phyloP scores from a whole-genome alignment of 495 filamentous ascomycete species.

The Lophiotrema nucula region DNA sequence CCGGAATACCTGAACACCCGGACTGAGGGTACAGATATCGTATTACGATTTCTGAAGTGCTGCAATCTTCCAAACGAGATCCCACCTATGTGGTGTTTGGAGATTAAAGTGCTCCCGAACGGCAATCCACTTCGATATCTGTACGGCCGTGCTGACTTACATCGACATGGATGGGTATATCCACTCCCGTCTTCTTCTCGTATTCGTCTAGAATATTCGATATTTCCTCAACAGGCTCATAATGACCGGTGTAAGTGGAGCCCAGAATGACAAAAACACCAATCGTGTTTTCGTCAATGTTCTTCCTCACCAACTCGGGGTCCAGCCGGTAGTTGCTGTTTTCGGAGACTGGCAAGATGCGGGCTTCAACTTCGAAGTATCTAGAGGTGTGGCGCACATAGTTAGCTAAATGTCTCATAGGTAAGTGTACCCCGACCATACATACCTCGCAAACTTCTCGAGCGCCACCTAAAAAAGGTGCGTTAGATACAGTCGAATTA shows the following conservation, averaged over 20 bases:
- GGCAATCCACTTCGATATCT: too few species aligned
- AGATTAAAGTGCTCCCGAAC: too few species aligned
- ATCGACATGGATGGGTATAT: conserved; percentile 76
- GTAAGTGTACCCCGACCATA: too few species aligned
- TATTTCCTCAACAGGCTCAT: conserved; percentile 70
- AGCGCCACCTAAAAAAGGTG: conserved; percentile 53
- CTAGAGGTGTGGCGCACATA: too few species aligned
- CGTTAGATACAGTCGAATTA: not conserved
- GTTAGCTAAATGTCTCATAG: too few species aligned
- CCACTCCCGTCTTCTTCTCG: conserved; percentile 59
- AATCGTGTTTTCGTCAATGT: conserved; percentile 76
- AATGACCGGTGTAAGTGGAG: conserved; percentile 74
- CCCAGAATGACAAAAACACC: conserved; percentile 75
- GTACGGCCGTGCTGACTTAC: too few species aligned
- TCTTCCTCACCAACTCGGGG: conserved; percentile 60
- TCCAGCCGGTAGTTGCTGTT: conserved; percentile 64
- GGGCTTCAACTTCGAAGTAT: conserved; percentile 75
- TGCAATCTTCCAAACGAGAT: too few species aligned
- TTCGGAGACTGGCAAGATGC: conserved; percentile 65
- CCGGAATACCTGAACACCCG: too few species aligned
- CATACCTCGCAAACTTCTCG: conserved; percentile 71
- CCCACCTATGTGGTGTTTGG: too few species aligned
- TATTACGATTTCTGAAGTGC: too few species aligned
- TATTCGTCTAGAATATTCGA: conserved; percentile 65
- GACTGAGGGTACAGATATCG: too few species aligned